Evolutionary conservation across 495 filamentous ascomycete genomes (phyloP), one percentile per base, ranked within the genome.

Genomic region (Bacidia rubella): DNA sequence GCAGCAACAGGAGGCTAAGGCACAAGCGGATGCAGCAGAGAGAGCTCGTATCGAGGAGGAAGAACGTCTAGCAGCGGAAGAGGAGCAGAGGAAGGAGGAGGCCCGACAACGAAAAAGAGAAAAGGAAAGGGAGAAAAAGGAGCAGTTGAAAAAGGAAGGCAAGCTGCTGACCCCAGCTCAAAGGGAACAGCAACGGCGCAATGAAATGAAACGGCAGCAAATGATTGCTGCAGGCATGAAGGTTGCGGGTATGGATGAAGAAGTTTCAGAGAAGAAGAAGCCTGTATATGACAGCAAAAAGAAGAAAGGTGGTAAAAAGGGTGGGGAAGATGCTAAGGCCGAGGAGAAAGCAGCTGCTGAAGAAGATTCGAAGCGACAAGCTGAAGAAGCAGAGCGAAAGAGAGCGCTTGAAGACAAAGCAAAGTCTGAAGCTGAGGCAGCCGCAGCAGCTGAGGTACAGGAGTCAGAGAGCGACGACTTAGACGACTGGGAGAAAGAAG

Each of bases 101-200:
- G 75, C 75, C 25, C 83, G 81, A 59, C 80, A 81, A 11, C 69
- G 75, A 46, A 95, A 85, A 75, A 97, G 95, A 73, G 87, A 94
- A 64, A 94, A 85, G 67, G 93, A 99, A 65, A 93, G 85, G 67
- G 85, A 95, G 67, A 90, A 78, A 72, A 88, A 94, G 56, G 93
- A 99, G 61, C 86, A 95, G 68, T 77, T 95, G 15, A 92, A 92
- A 72, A 90, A 80, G 64, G 89, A 95, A 67, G 93, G 93, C 61
- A 96, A 94, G 64, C 89, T 88, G 60, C 73, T 95, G 55, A 95
- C 90, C 57, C 92, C 95, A 66, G 87, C 90, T 25, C 89, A 99
- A 67, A 86, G 81, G 61, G 88, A 95, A 60, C 83, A 83, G 54
- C 84, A 90, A 65, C 79, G 81, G 24, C 78, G 79, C 54, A 84